phyloP scores from a whole-genome alignment of 148 eudicot genomes.

The Limonium bicolor region DNA sequence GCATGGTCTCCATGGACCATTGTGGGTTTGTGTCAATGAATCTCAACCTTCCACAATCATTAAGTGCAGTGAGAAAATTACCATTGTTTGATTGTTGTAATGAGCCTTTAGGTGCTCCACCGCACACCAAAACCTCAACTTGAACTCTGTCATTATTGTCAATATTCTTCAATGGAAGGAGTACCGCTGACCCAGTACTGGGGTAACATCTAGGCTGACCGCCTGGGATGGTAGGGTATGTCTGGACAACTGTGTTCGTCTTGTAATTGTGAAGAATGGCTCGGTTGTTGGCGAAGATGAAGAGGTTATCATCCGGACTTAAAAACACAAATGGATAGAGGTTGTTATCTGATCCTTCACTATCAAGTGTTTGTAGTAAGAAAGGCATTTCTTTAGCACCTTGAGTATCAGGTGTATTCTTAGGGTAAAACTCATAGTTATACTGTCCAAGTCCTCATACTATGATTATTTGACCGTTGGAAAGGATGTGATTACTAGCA shows the following conservation, averaged over 20 bases:
- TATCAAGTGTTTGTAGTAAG: conserved; percentile 29
- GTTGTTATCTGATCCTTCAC: conserved; percentile 31
- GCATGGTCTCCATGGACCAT: conserved; percentile 61
- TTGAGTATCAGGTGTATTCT: too few species aligned
- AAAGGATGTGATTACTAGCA: conserved; percentile 46
- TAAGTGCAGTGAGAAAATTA: conserved; percentile 19
- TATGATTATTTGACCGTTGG: conserved; percentile 47
- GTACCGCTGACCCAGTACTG: conserved; percentile 55
- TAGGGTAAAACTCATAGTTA: conserved; percentile 61
- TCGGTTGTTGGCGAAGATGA: conserved; percentile 65
- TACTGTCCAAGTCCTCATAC: conserved; percentile 45
- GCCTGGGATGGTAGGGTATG: conserved; percentile 45
- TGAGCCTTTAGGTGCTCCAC: conserved; percentile 45
- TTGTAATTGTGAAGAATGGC: conserved; percentile 54
- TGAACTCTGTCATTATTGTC: not conserved
- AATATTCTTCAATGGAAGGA: conserved; percentile 39
- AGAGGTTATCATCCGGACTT: conserved; percentile 46
- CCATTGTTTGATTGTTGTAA: conserved; percentile 9
- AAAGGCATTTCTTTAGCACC: conserved; percentile 18
- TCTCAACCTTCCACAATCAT: conserved; percentile 32
- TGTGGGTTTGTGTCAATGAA: conserved; percentile 33
- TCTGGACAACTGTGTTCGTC: conserved; percentile 18
- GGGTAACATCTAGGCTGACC: conserved; percentile 62
- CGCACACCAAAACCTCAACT: conserved; percentile 47
- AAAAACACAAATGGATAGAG: conserved; percentile 63